Evolutionary conservation across 1,139 yeast genomes (phyloP).

Genomic region (Pneumocystis wakefieldiae): DNA sequence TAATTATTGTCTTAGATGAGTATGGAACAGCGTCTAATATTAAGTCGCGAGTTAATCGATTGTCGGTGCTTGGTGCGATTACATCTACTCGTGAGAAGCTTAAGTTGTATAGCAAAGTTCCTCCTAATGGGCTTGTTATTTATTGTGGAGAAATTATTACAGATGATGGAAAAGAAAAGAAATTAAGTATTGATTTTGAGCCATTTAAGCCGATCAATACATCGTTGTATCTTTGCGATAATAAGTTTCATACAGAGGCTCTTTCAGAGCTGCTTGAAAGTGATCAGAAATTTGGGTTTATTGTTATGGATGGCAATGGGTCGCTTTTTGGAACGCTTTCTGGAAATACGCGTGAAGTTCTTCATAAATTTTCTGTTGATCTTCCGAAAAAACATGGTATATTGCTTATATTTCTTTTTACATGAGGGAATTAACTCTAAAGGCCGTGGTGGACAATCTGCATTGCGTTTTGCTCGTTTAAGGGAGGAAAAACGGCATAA

Average conservation of each 20-base stretch:
- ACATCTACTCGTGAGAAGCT: slow-evolving; percentile 95
- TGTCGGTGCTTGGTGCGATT: slow-evolving; percentile 88
- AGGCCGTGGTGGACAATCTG: slow-evolving; percentile 99
- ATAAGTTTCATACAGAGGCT: slow-evolving; percentile 95
- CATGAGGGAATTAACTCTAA: not conserved
- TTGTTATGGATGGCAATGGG: slow-evolving; percentile 98
- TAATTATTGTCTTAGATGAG: slow-evolving; percentile 46
- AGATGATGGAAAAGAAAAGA: slow-evolving; percentile 93
- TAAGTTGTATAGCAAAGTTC: slow-evolving; percentile 76
- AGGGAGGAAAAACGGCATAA: slow-evolving; percentile 98
- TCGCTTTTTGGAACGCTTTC: slow-evolving; percentile 90
- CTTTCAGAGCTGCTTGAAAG: slow-evolving; percentile 82
- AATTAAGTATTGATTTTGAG: slow-evolving; percentile 85
- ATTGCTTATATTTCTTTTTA: not conserved
- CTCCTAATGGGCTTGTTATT: slow-evolving; percentile 83
- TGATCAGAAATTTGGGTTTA: slow-evolving; percentile 92
- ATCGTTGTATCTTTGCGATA: slow-evolving; percentile 86
- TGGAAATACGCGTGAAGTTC: slow-evolving; percentile 90
- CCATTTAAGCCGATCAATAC: slow-evolving; percentile 98
- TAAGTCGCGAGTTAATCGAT: slow-evolving; percentile 90
- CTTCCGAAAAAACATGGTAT: slow-evolving; percentile 87
- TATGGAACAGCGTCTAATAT: slow-evolving; percentile 97
- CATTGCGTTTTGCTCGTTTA: slow-evolving; percentile 93
- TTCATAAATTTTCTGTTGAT: slow-evolving; percentile 93
- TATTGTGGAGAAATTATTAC: slow-evolving; percentile 98